Base-by-base conservation (phyloP, 73 alveolate genomes). In the Paramecium caudatum region DNA sequence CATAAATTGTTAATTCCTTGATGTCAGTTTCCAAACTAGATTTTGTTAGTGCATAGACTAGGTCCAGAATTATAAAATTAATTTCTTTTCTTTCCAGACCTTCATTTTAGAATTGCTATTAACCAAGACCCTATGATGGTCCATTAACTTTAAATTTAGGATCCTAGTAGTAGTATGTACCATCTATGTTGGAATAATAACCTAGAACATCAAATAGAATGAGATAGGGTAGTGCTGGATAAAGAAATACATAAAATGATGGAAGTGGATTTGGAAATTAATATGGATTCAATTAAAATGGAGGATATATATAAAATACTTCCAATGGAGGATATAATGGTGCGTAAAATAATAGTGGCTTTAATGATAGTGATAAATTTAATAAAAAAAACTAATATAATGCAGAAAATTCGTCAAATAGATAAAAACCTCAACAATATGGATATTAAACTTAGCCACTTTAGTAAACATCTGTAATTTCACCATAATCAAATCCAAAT, bases 11-110 rank as follows among this genome's bases (percentile, higher is more conserved):
- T 4, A 86, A 86, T 46, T 41, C 82, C 43, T 46, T 36, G 1
- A 86, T 86, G 93, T 86, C 84, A 62, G 93, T 78, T 12, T 86
- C 93, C 9, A 86, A 86, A 39, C 25, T 86, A 65, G 93, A 86
- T 19, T 86, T 78, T 12, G 93, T 86, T 3, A 47, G 85, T 37
- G 93, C 84, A 0, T 36, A 86, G 25, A 86, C 93, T 0, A 86
- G 93, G 43, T 86, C 93, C 2, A 86, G 93, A 62, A 86, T 86
- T 27, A 86, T 86, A 12, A 86, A 86, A 86, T 37, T 86, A 1
- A 86, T 86, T 13, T 86, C 93, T 3, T 78, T 47, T 43, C 47
- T 86, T 30, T 62, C 93, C 34, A 61, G 84, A 62, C 80, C 90
- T 21, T 21, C 46, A 12, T 86, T 86, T 45, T 15, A 16, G 1